Base-by-base conservation (phyloP, 768 basidiomycete species). In the Podaxis sp. region DNA sequence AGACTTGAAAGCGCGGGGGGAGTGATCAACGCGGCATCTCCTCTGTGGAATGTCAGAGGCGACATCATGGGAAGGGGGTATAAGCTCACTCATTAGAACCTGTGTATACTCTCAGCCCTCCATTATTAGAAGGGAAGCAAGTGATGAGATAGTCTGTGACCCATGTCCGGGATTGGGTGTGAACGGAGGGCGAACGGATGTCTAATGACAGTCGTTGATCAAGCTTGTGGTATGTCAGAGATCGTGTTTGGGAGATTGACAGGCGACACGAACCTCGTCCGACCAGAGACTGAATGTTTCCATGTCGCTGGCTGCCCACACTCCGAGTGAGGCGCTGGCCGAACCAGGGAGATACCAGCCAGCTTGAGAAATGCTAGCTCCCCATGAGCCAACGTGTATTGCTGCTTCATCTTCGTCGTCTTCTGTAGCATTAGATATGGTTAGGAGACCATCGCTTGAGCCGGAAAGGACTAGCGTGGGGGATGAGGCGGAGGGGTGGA, bases 241-340 rank as follows among this genome's bases (percentile, higher is more conserved):
- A 47, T 25, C 22, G 61, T 24, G 6, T 38, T 24, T 13, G 51
- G 51, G 4, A 1, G 19, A n/a, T 4, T 19, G 27, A 49, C 40
- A n/a, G 8, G 47, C 17, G 15, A 38, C 50, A 63, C 72, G 33
- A 63, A 89, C 91, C 75, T 93, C 90, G 52, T 74, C 74, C 27
- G 87, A 84, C 96, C 94, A 98, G 13, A 85, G 80, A 60, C 90
- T 90, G 66, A 96, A 90, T 0, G 91, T 94, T 73, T 98, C 94
- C 95, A 97, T 97, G 75, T 97, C 96, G 66, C 93, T 95, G 11
- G 86, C 82, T 24, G 89, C 90, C 94, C 94, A 97, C 7, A 94
- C 46, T 3, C 64, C 63, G 13, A 37, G 40, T 19, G 33, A 64
- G 19, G 76, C 70, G 55, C 84, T 81, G 27, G 24, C 15, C 19